Conservation (phyloP, 2,329 filamentous ascomycete genomes). For the Diaporthe batatas region DNA sequence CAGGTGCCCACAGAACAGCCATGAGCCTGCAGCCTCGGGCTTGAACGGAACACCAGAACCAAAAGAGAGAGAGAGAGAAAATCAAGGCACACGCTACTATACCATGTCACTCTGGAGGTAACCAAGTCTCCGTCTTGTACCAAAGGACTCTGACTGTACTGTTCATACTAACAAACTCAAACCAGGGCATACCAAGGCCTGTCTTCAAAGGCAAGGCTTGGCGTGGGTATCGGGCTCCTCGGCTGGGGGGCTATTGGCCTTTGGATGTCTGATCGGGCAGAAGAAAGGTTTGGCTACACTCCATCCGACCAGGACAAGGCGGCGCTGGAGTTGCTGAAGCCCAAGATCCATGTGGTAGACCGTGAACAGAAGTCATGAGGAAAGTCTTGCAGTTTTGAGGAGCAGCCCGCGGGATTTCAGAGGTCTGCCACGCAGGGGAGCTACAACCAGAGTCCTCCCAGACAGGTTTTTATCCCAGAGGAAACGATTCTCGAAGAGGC, state of each 20-base stretch:
- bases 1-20: not conserved
- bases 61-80: not conserved
- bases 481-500: too few relatives aligned
- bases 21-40: conserved; percentile 1
- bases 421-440: not conserved
- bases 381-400: not conserved
- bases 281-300: conserved; percentile 79
- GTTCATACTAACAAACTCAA: conserved; percentile 15
- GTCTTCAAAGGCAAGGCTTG: conserved; percentile 75
- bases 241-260: conserved; percentile 81
- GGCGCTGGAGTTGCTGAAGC: conserved; percentile 71
- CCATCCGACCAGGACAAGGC: conserved; percentile 81
- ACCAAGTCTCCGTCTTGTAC: not conserved
- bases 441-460: too few relatives aligned
- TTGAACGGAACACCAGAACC: not conserved
- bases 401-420: not conserved
- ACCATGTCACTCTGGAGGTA: conserved; percentile 41
- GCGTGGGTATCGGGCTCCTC: conserved; percentile 81
- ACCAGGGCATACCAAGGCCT: conserved; percentile 78
- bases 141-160: not conserved
- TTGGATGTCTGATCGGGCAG: conserved; percentile 79
- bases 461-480: too few relatives aligned
- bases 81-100: not conserved
- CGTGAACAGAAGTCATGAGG: conserved; percentile 50
- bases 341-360: conserved; percentile 73